These are phyloP conservation scores for Auricularia sp. DNA, from an alignment of 768 basidiomycete species.

Conservation along the genomic window DNA sequence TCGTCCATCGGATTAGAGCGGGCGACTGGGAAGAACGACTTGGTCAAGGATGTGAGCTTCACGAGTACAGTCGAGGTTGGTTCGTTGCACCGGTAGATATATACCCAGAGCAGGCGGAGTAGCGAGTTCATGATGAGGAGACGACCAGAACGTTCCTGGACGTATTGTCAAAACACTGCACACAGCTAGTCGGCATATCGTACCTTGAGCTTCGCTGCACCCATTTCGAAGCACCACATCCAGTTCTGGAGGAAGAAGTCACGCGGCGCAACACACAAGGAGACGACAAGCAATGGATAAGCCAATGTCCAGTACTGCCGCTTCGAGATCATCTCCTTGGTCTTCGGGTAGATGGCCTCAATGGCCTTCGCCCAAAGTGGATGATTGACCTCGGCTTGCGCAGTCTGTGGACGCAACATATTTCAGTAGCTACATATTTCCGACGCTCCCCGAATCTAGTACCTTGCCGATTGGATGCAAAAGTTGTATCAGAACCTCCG, in stretches of 20 bases:
- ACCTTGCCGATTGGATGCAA: slow-evolving; percentile 88
- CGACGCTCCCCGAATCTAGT: background rate
- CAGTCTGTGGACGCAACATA: slow-evolving; percentile 42
- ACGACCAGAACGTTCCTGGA: slow-evolving; percentile 69
- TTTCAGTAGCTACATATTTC: no score
- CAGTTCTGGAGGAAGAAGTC: slow-evolving; percentile 79
- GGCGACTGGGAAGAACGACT: slow-evolving; percentile 69
- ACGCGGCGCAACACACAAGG: slow-evolving; percentile 79
- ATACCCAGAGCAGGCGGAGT: slow-evolving; percentile 82
- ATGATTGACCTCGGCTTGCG: slow-evolving; percentile 92
- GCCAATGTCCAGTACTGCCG: slow-evolving; percentile 83
- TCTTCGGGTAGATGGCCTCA: slow-evolving; percentile 71
- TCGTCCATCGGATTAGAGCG: slow-evolving; percentile 18
- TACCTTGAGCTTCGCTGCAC: slow-evolving; percentile 75
- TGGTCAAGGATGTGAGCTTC: slow-evolving; percentile 65
- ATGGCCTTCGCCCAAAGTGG: slow-evolving; percentile 92
- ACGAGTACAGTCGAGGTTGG: slow-evolving; percentile 67
- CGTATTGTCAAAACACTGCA: slow-evolving; percentile 6
- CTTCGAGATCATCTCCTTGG: slow-evolving; percentile 62
- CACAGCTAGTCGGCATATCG: background rate
- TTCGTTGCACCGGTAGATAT: slow-evolving; percentile 89
- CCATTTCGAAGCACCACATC: slow-evolving; percentile 60
- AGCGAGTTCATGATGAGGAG: slow-evolving; percentile 70
- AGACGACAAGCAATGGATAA: slow-evolving; percentile 73
- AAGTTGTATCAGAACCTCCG: slow-evolving; percentile 65